Evolutionary conservation across 225 moss, liverwort and hornwort species (phyloP), one percentile per base, ranked within the genome.

Genomic region (Bryum argenteum): DNA sequence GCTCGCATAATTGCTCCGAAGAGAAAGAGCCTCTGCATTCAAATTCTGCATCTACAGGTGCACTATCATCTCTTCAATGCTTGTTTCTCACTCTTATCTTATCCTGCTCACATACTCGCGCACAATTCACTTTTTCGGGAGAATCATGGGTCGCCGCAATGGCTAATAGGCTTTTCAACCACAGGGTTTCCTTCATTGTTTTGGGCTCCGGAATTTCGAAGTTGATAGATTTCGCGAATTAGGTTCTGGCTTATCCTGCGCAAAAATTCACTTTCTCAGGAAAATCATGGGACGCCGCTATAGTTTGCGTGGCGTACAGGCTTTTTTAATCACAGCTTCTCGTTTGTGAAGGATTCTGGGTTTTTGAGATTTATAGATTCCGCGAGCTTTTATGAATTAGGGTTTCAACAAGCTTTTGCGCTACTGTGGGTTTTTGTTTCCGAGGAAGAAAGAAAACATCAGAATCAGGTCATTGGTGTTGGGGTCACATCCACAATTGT

Each of bases 201-300:
- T 65, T 0, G 53, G 66, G 66, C 42, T 71, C 28, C 59, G 66
- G 66, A 66, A 66, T 77, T 71, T 53, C 11, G 71, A 43, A 59
- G 28, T 58, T 70, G 44, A 42, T 9, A 12, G 58, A 61, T 8
- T 37, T 9, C 12, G 17, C 3, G 58, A 65, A 61, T 70, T 65
- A 77, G 65, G 71, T 59, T 19, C 64, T 54, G 23, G 33, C 77
- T 71, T 58, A 23, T 56, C 70, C 56, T n/a, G 54, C 56, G 50
- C 15, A 63, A 48, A 48, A 48, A 33, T 57, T 70, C 24, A 1
- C 8, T 13, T 2, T 61, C n/a, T 11, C 21, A 13, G 54, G 19
- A 53, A 52, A 24, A 19, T 39, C 54, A 33, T 33, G 33, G 0
- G 33, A 33, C 1, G 0, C 15, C 15, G 38, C 8, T 0, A 24